Base-by-base conservation (phyloP, 176 grass and related monocot species). In the Bromus sterilis region DNA sequence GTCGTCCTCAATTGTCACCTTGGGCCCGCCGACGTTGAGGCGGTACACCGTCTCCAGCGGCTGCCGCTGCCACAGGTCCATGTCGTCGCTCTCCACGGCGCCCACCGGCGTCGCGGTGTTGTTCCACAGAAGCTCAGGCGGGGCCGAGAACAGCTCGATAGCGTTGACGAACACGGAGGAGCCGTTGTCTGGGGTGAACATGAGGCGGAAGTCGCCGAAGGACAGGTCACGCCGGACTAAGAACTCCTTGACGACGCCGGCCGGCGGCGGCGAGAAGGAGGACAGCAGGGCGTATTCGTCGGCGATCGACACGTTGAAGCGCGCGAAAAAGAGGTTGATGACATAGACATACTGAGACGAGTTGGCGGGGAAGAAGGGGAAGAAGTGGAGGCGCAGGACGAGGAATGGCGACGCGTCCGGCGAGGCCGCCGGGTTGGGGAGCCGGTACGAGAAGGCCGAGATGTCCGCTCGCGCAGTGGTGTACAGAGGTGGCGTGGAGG, bases 351-450 rank as follows among this genome's bases (percentile, higher is more conserved):
- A 39, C 12, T 70, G 12, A 28, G 39, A 35, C 15, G 66, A 43
- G 85, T 7, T 4, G 86, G 13, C 5, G 6, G 36, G 23, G 12
- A 4, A 7, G 77, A 92, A 91, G 3, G 90, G 92, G 66, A 83
- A 68, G 80, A 98, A 94, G 75, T 98, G 92, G 75, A 98, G 83
- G 61, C 95, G 92, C 58, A 98, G 88, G 62, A 98, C 78, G 75
- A 91, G 43, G 21, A 55, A 83, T 0, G 23, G 28, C 3, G 66
- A 28, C 72, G 56, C 41, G 13, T 65, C 58, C 14, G 42, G 44
- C 11, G 80, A 3, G 58, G 16, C 39, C 18, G 16, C 39, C 18
- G 81, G n/a, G 29, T 75, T 4, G 1, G 11, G 0, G 24, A 98
- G 49, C 9, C 4, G 10, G 83, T 98, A 98, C 13, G 70, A 83